Percentiles rank a stretch among this genome's conserved stretches.
Evolutionary conservation across 441 rosid genomes (phyloP).

Genomic region (Brassica hybrid): DNA sequence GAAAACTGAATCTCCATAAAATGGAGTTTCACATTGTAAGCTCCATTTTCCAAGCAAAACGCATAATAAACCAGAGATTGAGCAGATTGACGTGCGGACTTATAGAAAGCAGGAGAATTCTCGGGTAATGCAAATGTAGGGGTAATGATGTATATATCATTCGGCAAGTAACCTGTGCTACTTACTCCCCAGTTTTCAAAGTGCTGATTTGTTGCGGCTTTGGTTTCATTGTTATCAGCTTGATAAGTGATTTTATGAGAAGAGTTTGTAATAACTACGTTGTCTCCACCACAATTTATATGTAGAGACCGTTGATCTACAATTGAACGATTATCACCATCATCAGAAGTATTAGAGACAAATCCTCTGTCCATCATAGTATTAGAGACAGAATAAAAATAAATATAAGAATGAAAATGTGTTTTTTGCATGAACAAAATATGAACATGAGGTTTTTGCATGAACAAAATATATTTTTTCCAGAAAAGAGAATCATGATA

Average conservation of each 20-base stretch:
- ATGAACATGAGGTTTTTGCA: too few species aligned
- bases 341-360: not conserved
- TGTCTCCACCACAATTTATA: too few species aligned
- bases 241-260: slow-evolving; percentile 43
- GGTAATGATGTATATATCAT: slow-evolving; percentile 40
- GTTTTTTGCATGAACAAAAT: too few species aligned
- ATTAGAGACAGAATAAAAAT: too few species aligned
- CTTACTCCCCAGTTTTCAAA: slow-evolving; percentile 57
- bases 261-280: slow-evolving; percentile 41
- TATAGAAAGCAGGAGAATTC: slow-evolving; percentile 26
- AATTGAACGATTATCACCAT: slow-evolving; percentile 3
- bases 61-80: slow-evolving; percentile 59
- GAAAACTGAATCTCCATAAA: slow-evolving; percentile 68
- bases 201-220: slow-evolving; percentile 49
- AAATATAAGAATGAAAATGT: too few species aligned
- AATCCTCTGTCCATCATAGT: not conserved
- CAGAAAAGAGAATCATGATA: too few species aligned
- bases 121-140: slow-evolving; percentile 39
- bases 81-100: slow-evolving; percentile 58
- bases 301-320: slow-evolving; percentile 54
- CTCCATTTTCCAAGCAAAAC: slow-evolving; percentile 58
- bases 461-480: too few species aligned
- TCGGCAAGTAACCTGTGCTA: slow-evolving; percentile 55
- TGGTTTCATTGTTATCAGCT: slow-evolving; percentile 53
- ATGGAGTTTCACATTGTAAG: slow-evolving; percentile 51